These are phyloP conservation scores for Leccinum fibrillosum DNA, from an alignment of 768 basidiomycete genomes.

Conservation along the genomic window DNA sequence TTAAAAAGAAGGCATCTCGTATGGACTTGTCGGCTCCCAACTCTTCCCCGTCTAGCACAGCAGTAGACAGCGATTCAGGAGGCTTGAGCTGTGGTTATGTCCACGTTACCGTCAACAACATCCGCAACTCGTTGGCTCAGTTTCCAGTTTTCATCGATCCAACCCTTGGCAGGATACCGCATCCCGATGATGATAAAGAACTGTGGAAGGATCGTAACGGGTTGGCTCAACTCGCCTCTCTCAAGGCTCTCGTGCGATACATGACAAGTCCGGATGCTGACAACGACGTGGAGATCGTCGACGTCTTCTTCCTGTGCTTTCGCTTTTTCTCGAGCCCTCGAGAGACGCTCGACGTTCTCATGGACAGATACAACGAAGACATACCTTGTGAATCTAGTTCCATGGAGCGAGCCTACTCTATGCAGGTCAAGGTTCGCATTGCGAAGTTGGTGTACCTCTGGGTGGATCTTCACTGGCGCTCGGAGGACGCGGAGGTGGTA, in stretches of 20 bases:
- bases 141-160: conserved; percentile 27
- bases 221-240: conserved; percentile 33
- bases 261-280: conserved; percentile 42
- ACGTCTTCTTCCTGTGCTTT: conserved; percentile 69
- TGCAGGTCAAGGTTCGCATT: conserved; percentile 54
- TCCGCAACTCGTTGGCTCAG: conserved; percentile 26
- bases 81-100: conserved; percentile 19
- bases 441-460: conserved; percentile 62
- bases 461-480: conserved; percentile 68
- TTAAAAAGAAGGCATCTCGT: conserved; percentile 7
- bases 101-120: conserved; percentile 22
- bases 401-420: conserved; percentile 40
- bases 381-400: conserved; percentile 17
- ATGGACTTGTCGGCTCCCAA: not conserved
- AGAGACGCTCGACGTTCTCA: conserved; percentile 42
- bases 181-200: conserved; percentile 29
- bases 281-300: conserved; percentile 41
- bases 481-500: conserved; percentile 42
- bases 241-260: conserved; percentile 43
- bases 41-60: conserved; percentile 21
- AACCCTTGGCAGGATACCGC: conserved; percentile 28
- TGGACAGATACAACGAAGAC: conserved; percentile 48
- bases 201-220: conserved; percentile 27
- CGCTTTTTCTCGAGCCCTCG: conserved; percentile 58
- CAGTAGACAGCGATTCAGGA: conserved; percentile 14